A percentile compares a stretch with the other conserved stretches of the same genome.
phyloP scores from a whole-genome alignment of 306 rosid species.

The Rosa rugosa region DNA sequence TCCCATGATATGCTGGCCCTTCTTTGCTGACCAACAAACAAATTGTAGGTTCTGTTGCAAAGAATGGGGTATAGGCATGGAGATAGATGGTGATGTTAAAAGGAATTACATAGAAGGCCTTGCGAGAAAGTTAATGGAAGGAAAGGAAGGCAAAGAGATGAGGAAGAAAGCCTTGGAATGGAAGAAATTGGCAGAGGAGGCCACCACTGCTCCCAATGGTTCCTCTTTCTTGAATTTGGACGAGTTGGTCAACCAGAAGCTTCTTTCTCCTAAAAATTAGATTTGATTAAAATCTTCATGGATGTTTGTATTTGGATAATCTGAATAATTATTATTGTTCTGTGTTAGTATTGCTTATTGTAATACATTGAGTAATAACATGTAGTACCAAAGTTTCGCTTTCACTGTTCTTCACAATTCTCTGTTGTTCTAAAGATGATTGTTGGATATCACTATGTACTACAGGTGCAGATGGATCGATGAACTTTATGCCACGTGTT shows the following conservation, averaged over 20 bases:
- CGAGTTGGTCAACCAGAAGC: constrained; percentile 24
- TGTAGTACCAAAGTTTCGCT: background rate
- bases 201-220: constrained; percentile 25
- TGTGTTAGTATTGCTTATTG: no score
- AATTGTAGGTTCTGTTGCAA: constrained; percentile 49
- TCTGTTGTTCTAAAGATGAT: background rate
- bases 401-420: background rate
- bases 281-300: background rate
- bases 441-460: no score
- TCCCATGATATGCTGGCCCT: constrained; percentile 73
- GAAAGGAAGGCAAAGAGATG: constrained; percentile 49
- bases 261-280: constrained; percentile 11
- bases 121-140: constrained; percentile 62
- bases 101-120: constrained; percentile 42
- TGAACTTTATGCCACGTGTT: no score
- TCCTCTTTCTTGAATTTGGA: constrained; percentile 42
- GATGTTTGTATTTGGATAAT: background rate
- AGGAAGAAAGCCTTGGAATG: constrained; percentile 40
- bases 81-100: constrained; percentile 47
- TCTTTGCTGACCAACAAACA: constrained; percentile 67
- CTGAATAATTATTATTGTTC: no score
- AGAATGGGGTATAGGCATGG: constrained; percentile 73
- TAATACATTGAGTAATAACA: background rate
- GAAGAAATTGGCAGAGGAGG: constrained; percentile 43
- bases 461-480: no score